Evolutionary conservation across 2,329 filamentous ascomycete genomes (phyloP).

Genomic region (Elsinoe fawcettii): DNA sequence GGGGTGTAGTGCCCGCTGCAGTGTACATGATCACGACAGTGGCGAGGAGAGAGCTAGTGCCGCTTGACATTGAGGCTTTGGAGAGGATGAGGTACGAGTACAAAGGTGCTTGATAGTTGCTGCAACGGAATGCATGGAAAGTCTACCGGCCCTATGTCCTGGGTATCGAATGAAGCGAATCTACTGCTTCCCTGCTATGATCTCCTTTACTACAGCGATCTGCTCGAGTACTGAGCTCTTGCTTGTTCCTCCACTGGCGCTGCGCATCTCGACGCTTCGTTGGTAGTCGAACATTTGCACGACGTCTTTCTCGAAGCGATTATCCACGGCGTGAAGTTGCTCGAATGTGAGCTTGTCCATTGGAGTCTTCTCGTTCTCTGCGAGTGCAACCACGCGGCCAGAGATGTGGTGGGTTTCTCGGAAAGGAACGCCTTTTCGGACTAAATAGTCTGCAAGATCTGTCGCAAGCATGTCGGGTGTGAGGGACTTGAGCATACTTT

Average conservation of each 20-base stretch:
- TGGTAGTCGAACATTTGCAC: conserved; percentile 69
- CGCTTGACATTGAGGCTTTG: conserved; percentile 62
- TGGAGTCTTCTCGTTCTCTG: conserved; percentile 56
- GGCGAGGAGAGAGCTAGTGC: conserved; percentile 58
- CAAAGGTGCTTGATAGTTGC: conserved; percentile 52
- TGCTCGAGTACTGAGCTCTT: conserved; percentile 58
- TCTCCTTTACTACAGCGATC: conserved; percentile 46
- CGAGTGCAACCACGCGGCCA: conserved; percentile 62
- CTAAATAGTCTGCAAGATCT: conserved; percentile 58
- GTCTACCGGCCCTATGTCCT: not conserved
- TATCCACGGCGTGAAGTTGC: conserved; percentile 61
- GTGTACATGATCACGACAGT: conserved; percentile 55
- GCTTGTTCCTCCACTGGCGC: conserved; percentile 71
- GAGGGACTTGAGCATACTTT: conserved; percentile 71
- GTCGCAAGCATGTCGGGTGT: conserved; percentile 77
- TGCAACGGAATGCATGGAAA: not conserved
- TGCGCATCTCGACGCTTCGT: conserved; percentile 70
- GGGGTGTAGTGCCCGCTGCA: conserved; percentile 34
- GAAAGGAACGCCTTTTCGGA: conserved; percentile 64
- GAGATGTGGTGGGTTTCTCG: conserved; percentile 73
- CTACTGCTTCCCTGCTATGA: conserved; percentile 25
- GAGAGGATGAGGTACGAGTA: conserved; percentile 55
- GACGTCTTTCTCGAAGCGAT: conserved; percentile 64
- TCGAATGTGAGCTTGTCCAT: conserved; percentile 63
- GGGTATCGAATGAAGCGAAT: conserved; percentile 12